Conservation (phyloP, 2,329 filamentous ascomycete species). For the Leptographium wingfieldii region DNA sequence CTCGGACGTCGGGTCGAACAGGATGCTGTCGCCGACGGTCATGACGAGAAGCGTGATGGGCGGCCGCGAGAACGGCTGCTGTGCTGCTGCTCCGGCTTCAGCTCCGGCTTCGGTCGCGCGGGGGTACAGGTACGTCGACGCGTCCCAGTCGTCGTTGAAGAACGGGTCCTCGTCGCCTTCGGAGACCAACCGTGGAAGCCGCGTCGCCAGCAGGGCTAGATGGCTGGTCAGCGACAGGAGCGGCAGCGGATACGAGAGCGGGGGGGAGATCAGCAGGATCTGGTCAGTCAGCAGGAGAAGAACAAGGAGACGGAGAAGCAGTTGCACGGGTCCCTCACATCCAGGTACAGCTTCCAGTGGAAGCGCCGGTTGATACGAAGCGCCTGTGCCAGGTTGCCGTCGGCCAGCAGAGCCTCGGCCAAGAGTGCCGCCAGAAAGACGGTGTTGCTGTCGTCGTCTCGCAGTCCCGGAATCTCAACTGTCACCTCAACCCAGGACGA, state of each 20-base stretch:
- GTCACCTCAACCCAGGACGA: constrained; percentile 69
- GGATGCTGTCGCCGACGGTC: constrained; percentile 72
- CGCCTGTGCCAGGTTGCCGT: constrained; percentile 54
- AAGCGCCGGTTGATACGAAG: constrained; percentile 82
- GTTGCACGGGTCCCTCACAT: constrained; percentile 39
- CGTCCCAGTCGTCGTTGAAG: constrained; percentile 97
- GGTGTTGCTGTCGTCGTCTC: constrained; percentile 83
- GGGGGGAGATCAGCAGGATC: constrained; percentile 88
- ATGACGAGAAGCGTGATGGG: constrained; percentile 87
- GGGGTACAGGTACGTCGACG: constrained; percentile 64
- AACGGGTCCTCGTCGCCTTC: constrained; percentile 91
- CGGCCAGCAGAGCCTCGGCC: constrained; percentile 69
- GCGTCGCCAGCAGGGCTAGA: constrained; percentile 78
- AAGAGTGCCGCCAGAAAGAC: constrained; percentile 83
- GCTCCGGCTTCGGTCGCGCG: constrained; percentile 17
- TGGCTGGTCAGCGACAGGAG: constrained; percentile 88
- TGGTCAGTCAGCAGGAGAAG: constrained; percentile 22
- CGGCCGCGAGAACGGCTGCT: constrained; percentile 35
- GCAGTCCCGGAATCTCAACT: constrained; percentile 80
- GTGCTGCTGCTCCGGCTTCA: too few species aligned
- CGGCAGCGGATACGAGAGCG: constrained; percentile 83
- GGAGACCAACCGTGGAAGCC: constrained; percentile 72
- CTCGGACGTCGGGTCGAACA: constrained; percentile 85
- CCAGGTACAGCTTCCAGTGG: constrained; percentile 93
- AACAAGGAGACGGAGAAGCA: too few species aligned